Conservation (phyloP, 768 basidiomycete species). For the Dentipellis sp. region DNA sequence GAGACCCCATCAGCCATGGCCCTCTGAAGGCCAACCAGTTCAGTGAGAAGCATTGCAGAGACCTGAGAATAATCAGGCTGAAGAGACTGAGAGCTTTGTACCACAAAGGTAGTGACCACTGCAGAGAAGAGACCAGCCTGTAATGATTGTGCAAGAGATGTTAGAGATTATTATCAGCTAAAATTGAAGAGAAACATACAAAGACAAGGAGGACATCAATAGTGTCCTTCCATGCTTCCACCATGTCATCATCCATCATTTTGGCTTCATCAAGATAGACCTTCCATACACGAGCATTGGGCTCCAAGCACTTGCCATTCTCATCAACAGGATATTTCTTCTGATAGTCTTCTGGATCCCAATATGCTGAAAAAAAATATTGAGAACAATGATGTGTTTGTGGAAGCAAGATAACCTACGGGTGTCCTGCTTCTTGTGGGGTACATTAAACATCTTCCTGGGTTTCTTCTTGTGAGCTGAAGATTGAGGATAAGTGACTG, state of each 20-base stretch:
- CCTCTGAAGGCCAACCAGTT: neutral
- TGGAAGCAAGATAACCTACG: neutral
- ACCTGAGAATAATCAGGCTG: neutral
- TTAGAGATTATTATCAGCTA: neutral
- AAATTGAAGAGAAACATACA: neutral
- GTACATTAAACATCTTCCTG: neutral
- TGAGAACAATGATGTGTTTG: neutral
- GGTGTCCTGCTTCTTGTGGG: neutral
- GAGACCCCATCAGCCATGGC: neutral
- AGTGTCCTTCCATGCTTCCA: neutral
- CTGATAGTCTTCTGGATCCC: no score
- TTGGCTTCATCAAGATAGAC: neutral
- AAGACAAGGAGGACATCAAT: neutral
- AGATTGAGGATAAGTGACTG: neutral
- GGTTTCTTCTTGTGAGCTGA: neutral
- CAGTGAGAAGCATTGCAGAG: neutral
- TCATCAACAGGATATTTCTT: no score
- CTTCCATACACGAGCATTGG: neutral
- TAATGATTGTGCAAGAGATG: neutral
- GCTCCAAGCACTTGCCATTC: neutral
- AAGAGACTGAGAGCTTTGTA: neutral
- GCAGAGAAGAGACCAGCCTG: neutral
- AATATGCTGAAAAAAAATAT: neutral
- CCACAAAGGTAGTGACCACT: neutral
- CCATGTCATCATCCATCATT: neutral